Conservation (phyloP, 1,284 basidiomycete species). For the Puccinia sorghi region DNA sequence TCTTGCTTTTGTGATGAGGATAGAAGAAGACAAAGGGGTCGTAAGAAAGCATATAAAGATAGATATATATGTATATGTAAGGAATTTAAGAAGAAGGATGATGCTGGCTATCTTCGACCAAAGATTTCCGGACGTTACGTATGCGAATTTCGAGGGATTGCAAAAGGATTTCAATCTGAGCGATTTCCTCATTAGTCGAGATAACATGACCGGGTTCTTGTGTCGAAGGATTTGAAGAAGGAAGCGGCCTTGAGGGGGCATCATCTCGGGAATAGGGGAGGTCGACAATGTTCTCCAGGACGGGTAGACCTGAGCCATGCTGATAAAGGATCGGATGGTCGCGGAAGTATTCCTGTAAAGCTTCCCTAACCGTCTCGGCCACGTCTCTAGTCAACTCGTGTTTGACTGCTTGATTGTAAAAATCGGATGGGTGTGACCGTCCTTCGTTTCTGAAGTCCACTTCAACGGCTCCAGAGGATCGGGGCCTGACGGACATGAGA, state of each 20-base stretch:
- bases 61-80: too few relatives aligned
- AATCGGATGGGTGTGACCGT: not conserved
- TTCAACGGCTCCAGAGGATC: not conserved
- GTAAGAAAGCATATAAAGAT: too few relatives aligned
- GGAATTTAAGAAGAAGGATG: not conserved
- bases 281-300: not conserved
- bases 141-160: conserved; percentile 8
- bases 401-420: not conserved
- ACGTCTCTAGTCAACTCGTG: not conserved
- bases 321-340: not conserved
- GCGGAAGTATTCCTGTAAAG: conserved; percentile 22
- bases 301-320: not conserved
- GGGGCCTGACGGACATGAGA: not conserved
- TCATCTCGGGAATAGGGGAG: not conserved
- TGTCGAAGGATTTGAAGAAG: not conserved
- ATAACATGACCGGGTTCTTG: not conserved
- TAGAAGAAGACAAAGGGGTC: too few relatives aligned
- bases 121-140: conserved; percentile 6
- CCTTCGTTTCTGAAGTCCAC: not conserved
- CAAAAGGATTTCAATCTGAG: not conserved
- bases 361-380: conserved; percentile 1
- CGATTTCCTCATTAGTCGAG: conserved; percentile 1
- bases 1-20: too few relatives aligned
- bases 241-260: not conserved
- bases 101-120: conserved; percentile 9